Conservation (phyloP, 176 grass and related monocot genomes). For the Eragrostis curvula region DNA sequence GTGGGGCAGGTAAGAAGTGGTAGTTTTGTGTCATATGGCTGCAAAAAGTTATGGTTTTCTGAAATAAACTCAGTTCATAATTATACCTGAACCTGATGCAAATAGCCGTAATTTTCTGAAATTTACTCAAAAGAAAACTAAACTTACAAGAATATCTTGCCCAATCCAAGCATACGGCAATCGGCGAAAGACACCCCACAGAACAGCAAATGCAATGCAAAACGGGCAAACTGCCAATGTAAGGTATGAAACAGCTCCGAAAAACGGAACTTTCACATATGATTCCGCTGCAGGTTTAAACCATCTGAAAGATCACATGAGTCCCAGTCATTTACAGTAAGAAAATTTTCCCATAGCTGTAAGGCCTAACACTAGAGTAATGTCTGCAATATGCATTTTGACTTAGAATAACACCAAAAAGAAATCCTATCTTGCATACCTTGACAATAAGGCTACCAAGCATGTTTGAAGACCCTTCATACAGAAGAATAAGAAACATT, state of each 20-base stretch:
- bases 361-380: slow-evolving; percentile 10
- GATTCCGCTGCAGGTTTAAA: slow-evolving; percentile 84
- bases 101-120: too few relatives aligned
- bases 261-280: slow-evolving; percentile 88
- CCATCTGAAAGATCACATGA: slow-evolving; percentile 70
- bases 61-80: too few relatives aligned
- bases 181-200: slow-evolving; percentile 79
- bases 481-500: slow-evolving; percentile 27
- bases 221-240: slow-evolving; percentile 85
- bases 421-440: slow-evolving; percentile 51
- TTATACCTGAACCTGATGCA: too few relatives aligned
- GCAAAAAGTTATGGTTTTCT: too few relatives aligned
- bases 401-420: slow-evolving; percentile 25
- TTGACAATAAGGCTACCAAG: slow-evolving; percentile 89
- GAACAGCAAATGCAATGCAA: slow-evolving; percentile 75
- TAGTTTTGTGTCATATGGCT: too few relatives aligned
- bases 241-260: slow-evolving; percentile 89
- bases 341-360: not conserved
- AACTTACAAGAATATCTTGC: slow-evolving; percentile 97
- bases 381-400: slow-evolving; percentile 29
- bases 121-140: not conserved
- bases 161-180: slow-evolving; percentile 84
- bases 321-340: slow-evolving; percentile 23
- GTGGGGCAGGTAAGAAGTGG: too few relatives aligned
- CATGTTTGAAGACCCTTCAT: slow-evolving; percentile 98